Evolutionary conservation across 2,329 filamentous ascomycete species (phyloP).

Genomic region (Monosporascus sp.): DNA sequence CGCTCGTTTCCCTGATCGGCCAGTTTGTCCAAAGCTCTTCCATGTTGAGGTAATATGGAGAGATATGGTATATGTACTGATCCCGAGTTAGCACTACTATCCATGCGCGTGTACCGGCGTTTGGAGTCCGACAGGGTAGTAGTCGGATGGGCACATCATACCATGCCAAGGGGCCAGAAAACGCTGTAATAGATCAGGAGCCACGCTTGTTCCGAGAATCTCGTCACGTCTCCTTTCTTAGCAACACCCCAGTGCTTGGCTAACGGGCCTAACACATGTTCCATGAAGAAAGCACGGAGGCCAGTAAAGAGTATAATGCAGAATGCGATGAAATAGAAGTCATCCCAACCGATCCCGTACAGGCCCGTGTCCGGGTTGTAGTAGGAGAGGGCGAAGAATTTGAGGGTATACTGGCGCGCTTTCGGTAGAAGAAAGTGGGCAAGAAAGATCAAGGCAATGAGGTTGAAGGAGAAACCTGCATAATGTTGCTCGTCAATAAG

Average conservation of each 20-base stretch:
- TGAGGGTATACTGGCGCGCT: slow-evolving; percentile 71
- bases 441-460: slow-evolving; percentile 75
- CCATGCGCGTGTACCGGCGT: not conserved
- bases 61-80: slow-evolving; percentile 75
- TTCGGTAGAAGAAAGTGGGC: slow-evolving; percentile 79
- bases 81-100: slow-evolving; percentile 2
- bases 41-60: slow-evolving; percentile 73
- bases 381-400: slow-evolving; percentile 86
- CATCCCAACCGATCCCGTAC: slow-evolving; percentile 75
- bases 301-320: slow-evolving; percentile 84
- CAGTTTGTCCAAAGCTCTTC: slow-evolving; percentile 77
- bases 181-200: slow-evolving; percentile 75
- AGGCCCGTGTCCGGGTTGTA: slow-evolving; percentile 61
- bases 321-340: slow-evolving; percentile 70
- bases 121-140: not conserved
- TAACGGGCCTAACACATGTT: slow-evolving; percentile 77
- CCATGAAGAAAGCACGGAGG: slow-evolving; percentile 77
- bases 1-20: slow-evolving; percentile 70
- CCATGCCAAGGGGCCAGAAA: slow-evolving; percentile 81
- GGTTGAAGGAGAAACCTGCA: slow-evolving; percentile 76
- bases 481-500: slow-evolving; percentile 11
- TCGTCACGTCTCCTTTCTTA: slow-evolving; percentile 68
- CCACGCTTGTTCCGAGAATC: slow-evolving; percentile 95
- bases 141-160: slow-evolving; percentile 36
- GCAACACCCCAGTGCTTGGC: slow-evolving; percentile 67